Percentiles rank a stretch among this genome's conserved stretches.
phyloP scores from a whole-genome alignment of 2,329 filamentous ascomycete species.

The Aureobasidium mangrovei region DNA sequence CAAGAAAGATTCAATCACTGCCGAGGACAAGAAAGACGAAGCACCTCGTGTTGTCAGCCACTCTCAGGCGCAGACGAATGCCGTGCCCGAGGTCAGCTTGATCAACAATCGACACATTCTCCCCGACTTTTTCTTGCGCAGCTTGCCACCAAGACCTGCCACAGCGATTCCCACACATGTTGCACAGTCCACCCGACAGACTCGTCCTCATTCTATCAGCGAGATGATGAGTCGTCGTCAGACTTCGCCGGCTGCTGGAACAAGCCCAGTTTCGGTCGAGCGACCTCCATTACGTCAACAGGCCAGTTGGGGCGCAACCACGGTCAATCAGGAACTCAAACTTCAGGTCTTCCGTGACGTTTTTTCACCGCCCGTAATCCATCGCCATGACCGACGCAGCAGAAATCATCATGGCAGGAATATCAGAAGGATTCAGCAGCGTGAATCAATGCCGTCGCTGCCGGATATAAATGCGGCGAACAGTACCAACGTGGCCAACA shows the following conservation, averaged over 20 bases:
- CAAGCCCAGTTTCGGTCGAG: conserved; percentile 18
- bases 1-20: conserved; percentile 3
- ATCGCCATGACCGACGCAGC: conserved; percentile 66
- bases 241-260: conserved; percentile 16
- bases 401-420: conserved; percentile 58
- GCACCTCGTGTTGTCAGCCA: conserved; percentile 56
- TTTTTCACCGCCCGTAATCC: conserved; percentile 74
- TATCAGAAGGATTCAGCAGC: conserved; percentile 22
- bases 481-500: background rate
- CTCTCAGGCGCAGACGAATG: conserved; percentile 64
- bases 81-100: conserved; percentile 80
- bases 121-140: conserved; percentile 66
- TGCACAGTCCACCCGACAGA: background rate
- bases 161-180: conserved; percentile 14
- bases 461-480: background rate
- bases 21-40: conserved; percentile 19
- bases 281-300: conserved; percentile 40
- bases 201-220: conserved; percentile 14
- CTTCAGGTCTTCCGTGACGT: conserved; percentile 91
- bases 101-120: conserved; percentile 92
- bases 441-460: conserved; percentile 11
- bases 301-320: conserved; percentile 77
- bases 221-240: conserved; percentile 11
- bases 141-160: conserved; percentile 43
- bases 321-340: conserved; percentile 76